Conservation (phyloP, 208 protist species). For the Trypanosomatidae sp. region DNA sequence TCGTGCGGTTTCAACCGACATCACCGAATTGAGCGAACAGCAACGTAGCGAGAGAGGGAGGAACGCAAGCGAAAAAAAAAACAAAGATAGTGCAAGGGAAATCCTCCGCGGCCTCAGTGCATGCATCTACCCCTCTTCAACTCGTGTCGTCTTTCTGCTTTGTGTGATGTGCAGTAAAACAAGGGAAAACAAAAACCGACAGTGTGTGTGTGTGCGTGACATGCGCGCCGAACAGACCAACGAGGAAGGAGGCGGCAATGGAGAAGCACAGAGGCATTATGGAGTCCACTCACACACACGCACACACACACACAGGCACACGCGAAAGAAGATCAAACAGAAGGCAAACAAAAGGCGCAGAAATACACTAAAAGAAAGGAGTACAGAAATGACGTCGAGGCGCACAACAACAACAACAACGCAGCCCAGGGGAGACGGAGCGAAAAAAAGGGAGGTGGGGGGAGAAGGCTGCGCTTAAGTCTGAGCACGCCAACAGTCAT, state of each 20-base stretch:
- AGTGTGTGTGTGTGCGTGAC: neutral
- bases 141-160: neutral
- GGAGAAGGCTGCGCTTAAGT: neutral
- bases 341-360: neutral
- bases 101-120: neutral
- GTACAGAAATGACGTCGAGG: too few relatives aligned
- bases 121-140: neutral
- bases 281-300: slow-evolving; percentile 1
- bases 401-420: neutral
- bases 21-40: neutral
- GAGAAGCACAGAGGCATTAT: slow-evolving; percentile 11
- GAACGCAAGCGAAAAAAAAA: neutral
- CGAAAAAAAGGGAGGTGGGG: neutral
- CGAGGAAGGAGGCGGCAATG: neutral
- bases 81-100: neutral
- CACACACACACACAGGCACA: neutral
- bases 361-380: too few relatives aligned
- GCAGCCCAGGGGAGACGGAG: neutral
- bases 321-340: neutral
- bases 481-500: neutral
- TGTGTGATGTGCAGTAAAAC: neutral
- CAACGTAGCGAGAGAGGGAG: neutral
- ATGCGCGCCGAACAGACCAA: neutral
- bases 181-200: neutral
- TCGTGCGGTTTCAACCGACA: neutral